These are phyloP conservation scores for Carex parvula DNA, from an alignment of 176 grass and related monocot species.

Conservation along the genomic window DNA sequence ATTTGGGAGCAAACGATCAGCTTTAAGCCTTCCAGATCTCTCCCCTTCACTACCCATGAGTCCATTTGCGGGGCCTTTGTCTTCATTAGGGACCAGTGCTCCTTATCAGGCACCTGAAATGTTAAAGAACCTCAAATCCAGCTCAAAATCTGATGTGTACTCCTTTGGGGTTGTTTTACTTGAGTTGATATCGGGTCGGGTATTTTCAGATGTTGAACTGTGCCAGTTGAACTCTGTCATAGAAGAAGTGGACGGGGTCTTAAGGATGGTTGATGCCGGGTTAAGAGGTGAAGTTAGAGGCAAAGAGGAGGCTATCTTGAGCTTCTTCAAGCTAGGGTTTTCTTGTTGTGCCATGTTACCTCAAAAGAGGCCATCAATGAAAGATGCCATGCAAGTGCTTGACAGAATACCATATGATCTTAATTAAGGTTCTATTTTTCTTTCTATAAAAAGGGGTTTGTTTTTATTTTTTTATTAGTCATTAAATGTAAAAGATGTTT, in stretches of 20 bases:
- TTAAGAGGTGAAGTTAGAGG: slow-evolving; percentile 54
- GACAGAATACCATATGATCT: slow-evolving; percentile 54
- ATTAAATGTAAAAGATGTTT: slow-evolving; percentile 17
- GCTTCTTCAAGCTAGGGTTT: slow-evolving; percentile 62
- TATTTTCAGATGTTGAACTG: slow-evolving; percentile 58
- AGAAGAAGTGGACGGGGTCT: slow-evolving; percentile 28
- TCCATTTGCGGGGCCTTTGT: slow-evolving; percentile 24
- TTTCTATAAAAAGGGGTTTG: not conserved
- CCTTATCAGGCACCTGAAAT: slow-evolving; percentile 69
- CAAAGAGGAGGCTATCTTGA: slow-evolving; percentile 51
- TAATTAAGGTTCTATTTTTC: not conserved
- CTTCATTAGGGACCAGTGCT: slow-evolving; percentile 14
- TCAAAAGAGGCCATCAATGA: slow-evolving; percentile 60
- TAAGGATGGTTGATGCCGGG: slow-evolving; percentile 43
- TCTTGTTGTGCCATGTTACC: slow-evolving; percentile 59
- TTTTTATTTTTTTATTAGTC: not conserved
- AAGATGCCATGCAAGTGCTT: slow-evolving; percentile 52
- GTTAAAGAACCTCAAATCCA: slow-evolving; percentile 40
- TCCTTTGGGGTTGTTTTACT: slow-evolving; percentile 69
- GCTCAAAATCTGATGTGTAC: slow-evolving; percentile 72
- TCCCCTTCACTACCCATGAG: slow-evolving; percentile 31
- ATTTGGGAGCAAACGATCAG: slow-evolving; percentile 63
- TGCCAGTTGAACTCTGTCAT: slow-evolving; percentile 42
- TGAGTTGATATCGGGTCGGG: slow-evolving; percentile 71
- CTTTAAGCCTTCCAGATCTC: slow-evolving; percentile 52